Percentiles rank a stretch among this genome's conserved stretches.
Conservation (phyloP, 352 stramenopile genomes). For the Elongisporangium anandrum region DNA sequence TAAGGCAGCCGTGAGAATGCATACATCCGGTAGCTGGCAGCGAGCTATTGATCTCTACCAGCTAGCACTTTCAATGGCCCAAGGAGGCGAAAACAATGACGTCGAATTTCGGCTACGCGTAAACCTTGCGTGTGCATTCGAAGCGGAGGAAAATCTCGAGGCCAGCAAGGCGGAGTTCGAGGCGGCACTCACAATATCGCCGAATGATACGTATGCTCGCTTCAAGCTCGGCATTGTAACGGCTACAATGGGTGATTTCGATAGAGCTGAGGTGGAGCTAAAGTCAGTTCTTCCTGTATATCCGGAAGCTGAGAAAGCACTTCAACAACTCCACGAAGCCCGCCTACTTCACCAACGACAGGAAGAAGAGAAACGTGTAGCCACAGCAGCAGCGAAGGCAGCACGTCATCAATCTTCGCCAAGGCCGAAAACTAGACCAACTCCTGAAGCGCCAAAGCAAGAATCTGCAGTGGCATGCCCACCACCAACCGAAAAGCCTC, state of each 20-base stretch:
- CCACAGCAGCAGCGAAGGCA: constrained; percentile 26
- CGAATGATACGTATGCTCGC: constrained; percentile 41
- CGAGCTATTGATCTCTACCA: constrained; percentile 69
- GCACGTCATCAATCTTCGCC: constrained; percentile 6
- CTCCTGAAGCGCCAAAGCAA: neutral
- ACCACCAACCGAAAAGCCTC: neutral
- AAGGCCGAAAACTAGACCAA: neutral
- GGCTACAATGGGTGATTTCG: constrained; percentile 25
- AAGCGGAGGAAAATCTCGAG: constrained; percentile 31
- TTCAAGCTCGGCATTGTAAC: constrained; percentile 59
- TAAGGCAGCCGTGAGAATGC: constrained; percentile 62
- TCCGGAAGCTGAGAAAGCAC: constrained; percentile 40
- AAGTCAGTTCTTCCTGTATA: constrained; percentile 41
- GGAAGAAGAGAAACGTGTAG: constrained; percentile 20
- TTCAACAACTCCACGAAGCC: constrained; percentile 28
- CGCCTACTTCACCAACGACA: constrained; percentile 14
- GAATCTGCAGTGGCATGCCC: neutral
- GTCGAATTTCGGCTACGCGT: constrained; percentile 60
- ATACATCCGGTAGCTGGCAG: constrained; percentile 56
- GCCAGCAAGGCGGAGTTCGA: constrained; percentile 39
- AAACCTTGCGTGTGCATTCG: constrained; percentile 63
- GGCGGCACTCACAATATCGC: constrained; percentile 34
- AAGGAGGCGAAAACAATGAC: constrained; percentile 32
- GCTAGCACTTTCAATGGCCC: constrained; percentile 40
- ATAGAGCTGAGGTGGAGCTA: constrained; percentile 32